Evolutionary conservation across 176 grass and related monocot species (phyloP).

Genomic region (Ensete ventricosum): DNA sequence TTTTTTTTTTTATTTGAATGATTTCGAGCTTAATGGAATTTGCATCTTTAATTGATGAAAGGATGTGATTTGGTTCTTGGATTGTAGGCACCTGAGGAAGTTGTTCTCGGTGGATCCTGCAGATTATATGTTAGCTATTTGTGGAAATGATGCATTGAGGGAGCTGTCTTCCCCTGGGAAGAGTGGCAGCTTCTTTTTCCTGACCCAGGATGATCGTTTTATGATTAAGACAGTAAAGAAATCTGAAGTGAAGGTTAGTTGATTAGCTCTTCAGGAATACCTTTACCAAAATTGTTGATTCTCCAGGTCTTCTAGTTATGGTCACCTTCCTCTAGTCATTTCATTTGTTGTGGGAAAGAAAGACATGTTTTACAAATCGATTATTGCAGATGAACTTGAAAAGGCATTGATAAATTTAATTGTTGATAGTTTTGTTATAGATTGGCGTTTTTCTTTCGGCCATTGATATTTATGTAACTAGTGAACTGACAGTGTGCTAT

Average conservation of each 20-base stretch:
- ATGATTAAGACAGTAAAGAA: conserved; percentile 84
- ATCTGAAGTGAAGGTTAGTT: conserved; percentile 61
- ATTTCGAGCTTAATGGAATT: not conserved
- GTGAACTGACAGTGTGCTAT: not conserved
- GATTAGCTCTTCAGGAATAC: not conserved
- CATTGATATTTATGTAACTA: not conserved
- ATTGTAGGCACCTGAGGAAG: conserved; percentile 59
- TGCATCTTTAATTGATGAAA: not conserved
- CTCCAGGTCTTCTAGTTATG: not conserved
- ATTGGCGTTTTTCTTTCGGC: not conserved
- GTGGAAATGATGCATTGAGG: conserved; percentile 49
- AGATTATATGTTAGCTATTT: conserved; percentile 82
- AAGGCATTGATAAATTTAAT: no score
- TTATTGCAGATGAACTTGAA: no score
- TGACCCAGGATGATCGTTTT: conserved; percentile 69
- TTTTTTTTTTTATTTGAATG: not conserved
- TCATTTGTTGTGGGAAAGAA: no score
- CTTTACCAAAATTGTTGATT: not conserved
- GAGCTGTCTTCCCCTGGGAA: conserved; percentile 70
- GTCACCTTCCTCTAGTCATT: no score
- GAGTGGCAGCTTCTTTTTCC: conserved; percentile 75
- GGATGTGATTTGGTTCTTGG: not conserved
- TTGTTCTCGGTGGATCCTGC: conserved; percentile 69
- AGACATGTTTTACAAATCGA: no score
- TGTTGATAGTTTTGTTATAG: not conserved